phyloP scores from a whole-genome alignment of 768 basidiomycete species.

The Dacryopinax primogenitus region DNA sequence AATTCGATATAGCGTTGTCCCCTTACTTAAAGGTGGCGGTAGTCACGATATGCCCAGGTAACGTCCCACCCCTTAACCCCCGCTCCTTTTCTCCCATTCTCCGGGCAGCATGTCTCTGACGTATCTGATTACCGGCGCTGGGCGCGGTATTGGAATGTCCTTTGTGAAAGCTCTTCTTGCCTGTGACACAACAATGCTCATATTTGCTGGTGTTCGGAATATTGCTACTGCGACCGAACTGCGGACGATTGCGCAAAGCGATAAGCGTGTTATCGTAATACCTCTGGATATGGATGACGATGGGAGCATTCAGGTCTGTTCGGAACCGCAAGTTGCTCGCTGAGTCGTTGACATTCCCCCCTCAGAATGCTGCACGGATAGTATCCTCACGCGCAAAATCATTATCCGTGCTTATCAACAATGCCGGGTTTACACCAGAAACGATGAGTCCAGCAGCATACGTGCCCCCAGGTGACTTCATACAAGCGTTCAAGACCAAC shows the following conservation, averaged over 20 bases:
- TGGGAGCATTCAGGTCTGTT: not conserved
- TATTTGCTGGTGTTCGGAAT: slow-evolving; percentile 2
- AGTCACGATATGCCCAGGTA: no score
- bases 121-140: not conserved
- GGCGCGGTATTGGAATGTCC: not conserved
- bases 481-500: not conserved
- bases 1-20: no score
- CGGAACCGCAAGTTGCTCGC: no score
- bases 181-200: not conserved
- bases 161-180: not conserved
- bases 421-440: not conserved
- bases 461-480: not conserved
- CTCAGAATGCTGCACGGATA: not conserved
- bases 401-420: not conserved
- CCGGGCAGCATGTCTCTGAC: not conserved
- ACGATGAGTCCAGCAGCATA: not conserved
- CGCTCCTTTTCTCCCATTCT: not conserved
- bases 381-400: not conserved
- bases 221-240: not conserved
- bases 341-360: no score
- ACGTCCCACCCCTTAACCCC: no score
- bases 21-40: no score
- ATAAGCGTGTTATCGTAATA: not conserved
- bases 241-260: not conserved
- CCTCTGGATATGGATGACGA: not conserved